Conservation (phyloP, 495 filamentous ascomycete species). For the Schizothecium vesticola region DNA sequence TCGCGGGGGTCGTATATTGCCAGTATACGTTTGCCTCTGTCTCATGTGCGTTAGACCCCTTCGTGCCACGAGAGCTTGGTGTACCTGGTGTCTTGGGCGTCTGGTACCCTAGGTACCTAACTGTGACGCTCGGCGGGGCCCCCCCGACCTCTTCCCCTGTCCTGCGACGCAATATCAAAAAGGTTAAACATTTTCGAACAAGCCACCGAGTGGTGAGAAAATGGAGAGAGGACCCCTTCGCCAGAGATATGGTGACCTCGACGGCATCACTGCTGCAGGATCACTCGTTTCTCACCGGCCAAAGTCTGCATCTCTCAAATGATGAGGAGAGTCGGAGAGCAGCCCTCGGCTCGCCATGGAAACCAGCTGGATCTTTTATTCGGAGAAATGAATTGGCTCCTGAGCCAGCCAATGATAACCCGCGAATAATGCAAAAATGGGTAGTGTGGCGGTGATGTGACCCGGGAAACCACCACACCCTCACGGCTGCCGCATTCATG, state of each 20-base stretch:
- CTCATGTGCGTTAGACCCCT: background rate
- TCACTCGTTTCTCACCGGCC: background rate
- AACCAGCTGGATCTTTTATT: background rate
- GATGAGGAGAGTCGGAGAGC: background rate
- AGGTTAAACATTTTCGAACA: too few species aligned
- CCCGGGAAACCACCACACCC: conserved; percentile 17
- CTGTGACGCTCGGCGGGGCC: too few species aligned
- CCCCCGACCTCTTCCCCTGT: too few species aligned
- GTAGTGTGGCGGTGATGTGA: conserved; percentile 4
- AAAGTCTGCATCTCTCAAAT: background rate
- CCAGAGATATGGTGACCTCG: background rate
- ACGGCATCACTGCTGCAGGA: background rate
- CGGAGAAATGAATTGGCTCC: background rate
- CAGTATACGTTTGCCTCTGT: background rate
- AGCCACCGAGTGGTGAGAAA: too few species aligned
- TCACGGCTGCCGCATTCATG: background rate
- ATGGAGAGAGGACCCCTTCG: background rate
- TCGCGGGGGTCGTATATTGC: background rate
- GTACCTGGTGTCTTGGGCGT: background rate
- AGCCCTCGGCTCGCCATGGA: background rate
- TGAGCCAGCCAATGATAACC: background rate
- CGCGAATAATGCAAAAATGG: background rate
- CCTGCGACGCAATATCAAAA: background rate
- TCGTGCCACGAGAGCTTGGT: background rate
- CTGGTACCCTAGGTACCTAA: background rate